A percentile compares a stretch with the other conserved stretches of the same genome.
Conservation (phyloP, 2,329 filamentous ascomycete genomes). For the Paracoccidioides brasiliensis region DNA sequence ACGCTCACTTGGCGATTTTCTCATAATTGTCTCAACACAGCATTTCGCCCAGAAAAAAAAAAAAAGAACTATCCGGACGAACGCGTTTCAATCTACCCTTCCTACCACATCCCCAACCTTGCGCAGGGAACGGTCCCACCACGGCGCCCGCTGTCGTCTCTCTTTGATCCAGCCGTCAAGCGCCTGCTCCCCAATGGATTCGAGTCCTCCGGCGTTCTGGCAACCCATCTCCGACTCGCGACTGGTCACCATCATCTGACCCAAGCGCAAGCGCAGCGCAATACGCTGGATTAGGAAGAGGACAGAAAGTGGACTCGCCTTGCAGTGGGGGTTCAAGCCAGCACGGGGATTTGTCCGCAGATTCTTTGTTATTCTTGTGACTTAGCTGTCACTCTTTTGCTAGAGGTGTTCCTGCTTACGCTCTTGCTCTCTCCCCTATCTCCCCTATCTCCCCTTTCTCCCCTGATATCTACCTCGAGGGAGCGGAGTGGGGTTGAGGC, state of each 20-base stretch:
- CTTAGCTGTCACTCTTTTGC: background rate
- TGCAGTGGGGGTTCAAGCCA: no score
- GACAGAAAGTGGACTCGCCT: no score
- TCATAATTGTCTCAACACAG: no score
- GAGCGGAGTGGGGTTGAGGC: background rate
- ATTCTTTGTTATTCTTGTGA: background rate
- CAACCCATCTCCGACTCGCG: constrained; percentile 1
- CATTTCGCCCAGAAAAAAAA: no score
- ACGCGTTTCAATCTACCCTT: no score
- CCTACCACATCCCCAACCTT: background rate
- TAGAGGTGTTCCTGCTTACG: background rate
- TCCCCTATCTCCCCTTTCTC: background rate
- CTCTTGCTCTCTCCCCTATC: background rate
- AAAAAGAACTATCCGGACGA: no score
- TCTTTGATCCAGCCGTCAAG: background rate
- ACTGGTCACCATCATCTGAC: background rate
- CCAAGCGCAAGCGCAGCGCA: background rate
- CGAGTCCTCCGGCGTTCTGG: background rate
- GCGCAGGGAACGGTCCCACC: no score
- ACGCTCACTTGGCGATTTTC: no score
- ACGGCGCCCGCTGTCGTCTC: no score
- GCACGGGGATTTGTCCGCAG: background rate
- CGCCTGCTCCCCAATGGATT: constrained; percentile 3
- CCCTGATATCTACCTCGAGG: background rate
- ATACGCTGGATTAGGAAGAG: no score